These are phyloP conservation scores for Hypoxylon sp. DNA, from an alignment of 2,329 filamentous ascomycete genomes.

Conservation along the genomic window DNA sequence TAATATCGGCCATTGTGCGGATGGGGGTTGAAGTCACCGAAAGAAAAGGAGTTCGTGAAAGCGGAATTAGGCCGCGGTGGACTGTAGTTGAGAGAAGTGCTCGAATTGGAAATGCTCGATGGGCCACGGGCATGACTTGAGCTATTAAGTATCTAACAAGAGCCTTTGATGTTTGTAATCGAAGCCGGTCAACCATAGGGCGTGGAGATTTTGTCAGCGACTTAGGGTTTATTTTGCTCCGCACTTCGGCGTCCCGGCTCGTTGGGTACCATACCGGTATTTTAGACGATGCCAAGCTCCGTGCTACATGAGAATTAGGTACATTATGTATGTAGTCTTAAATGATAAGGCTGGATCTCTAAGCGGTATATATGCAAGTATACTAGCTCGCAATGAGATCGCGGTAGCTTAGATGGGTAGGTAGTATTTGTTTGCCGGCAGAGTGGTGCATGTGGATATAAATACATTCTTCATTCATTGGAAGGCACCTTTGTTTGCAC, in stretches of 20 bases:
- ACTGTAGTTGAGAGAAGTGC: slow-evolving; percentile 37
- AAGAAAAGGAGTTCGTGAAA: slow-evolving; percentile 39
- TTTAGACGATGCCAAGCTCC: slow-evolving; percentile 28
- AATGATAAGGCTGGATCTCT: slow-evolving; percentile 18
- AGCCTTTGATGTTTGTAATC: slow-evolving; percentile 20
- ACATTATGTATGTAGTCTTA: slow-evolving; percentile 5
- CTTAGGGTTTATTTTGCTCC: slow-evolving; percentile 41
- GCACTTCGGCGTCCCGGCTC: slow-evolving; percentile 40
- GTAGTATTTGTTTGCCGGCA: slow-evolving; percentile 22
- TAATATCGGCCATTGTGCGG: slow-evolving; percentile 64
- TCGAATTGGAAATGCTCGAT: slow-evolving; percentile 44
- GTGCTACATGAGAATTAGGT: slow-evolving; percentile 23
- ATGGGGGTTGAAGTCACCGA: slow-evolving; percentile 52
- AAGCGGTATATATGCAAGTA: slow-evolving; percentile 3
- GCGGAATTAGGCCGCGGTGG: slow-evolving; percentile 30
- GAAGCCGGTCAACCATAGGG: slow-evolving; percentile 22
- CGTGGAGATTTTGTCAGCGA: slow-evolving; percentile 34
- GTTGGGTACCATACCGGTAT: neutral
- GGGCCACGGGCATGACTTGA: slow-evolving; percentile 46
- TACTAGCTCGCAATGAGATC: slow-evolving; percentile 16
- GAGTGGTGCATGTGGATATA: slow-evolving; percentile 12
- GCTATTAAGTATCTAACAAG: slow-evolving; percentile 17
- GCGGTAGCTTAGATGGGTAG: slow-evolving; percentile 22
- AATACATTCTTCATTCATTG: slow-evolving; percentile 9
- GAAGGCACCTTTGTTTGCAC: slow-evolving; percentile 15